A percentile compares a stretch with the other conserved stretches of the same genome.
These are phyloP conservation scores for Chlorella sp. DNA, from an alignment of 139 green algal species.

Conservation along the genomic window DNA sequence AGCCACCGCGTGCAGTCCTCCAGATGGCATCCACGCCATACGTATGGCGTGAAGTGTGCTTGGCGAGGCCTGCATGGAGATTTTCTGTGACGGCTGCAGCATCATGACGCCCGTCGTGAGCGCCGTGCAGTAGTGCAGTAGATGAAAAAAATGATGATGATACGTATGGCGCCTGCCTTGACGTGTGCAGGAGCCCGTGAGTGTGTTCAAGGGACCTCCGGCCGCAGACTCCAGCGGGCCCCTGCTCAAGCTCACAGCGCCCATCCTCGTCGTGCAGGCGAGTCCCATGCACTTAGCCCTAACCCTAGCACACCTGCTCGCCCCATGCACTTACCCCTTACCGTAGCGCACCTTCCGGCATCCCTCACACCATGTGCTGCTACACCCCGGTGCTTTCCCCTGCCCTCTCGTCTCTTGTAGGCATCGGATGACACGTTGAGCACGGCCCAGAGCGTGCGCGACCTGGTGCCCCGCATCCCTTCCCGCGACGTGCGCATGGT, in stretches of 20 bases:
- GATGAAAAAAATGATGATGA: too few species aligned
- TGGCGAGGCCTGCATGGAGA: too few species aligned
- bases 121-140: too few species aligned
- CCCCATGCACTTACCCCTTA: neutral
- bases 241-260: neutral
- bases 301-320: neutral
- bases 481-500: neutral
- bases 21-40: too few species aligned
- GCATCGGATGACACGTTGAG: neutral
- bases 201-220: slow-evolving; percentile 2
- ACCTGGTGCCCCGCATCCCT: neutral
- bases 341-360: neutral
- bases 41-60: too few species aligned
- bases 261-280: neutral
- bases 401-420: too few species aligned
- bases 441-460: neutral
- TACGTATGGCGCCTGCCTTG: too few species aligned
- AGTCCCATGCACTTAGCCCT: neutral
- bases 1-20: too few species aligned
- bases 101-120: too few species aligned
- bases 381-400: too few species aligned
- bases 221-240: slow-evolving; percentile 1
- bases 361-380: neutral
- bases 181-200: slow-evolving; percentile 7
- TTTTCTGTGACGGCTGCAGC: too few species aligned